Evolutionary conservation across 208 protist species (phyloP).

Genomic region (Novymonas esmeraldas): DNA sequence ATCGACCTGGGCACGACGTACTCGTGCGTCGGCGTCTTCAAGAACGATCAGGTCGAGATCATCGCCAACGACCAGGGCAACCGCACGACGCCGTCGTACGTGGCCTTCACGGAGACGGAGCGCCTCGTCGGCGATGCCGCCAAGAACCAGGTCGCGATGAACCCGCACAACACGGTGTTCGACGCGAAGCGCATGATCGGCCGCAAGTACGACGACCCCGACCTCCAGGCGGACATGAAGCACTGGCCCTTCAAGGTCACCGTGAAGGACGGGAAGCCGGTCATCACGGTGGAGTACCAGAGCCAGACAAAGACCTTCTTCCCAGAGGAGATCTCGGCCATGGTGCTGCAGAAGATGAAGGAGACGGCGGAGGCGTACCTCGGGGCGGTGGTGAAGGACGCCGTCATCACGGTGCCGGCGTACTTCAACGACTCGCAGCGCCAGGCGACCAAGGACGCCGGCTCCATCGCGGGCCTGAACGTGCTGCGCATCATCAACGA

Average conservation of each 20-base stretch:
- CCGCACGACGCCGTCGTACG: conserved; percentile 95
- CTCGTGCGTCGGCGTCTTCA: conserved; percentile 97
- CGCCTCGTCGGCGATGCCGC: conserved; percentile 90
- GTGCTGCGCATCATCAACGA: conserved; percentile 99
- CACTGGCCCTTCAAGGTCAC: conserved; percentile 91
- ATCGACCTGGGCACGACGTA: conserved; percentile 98
- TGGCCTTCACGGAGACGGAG: conserved; percentile 96
- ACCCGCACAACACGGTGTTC: conserved; percentile 92
- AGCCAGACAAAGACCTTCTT: conserved; percentile 75
- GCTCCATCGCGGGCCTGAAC: conserved; percentile 96
- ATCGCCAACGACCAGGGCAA: conserved; percentile 94
- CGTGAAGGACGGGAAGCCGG: conserved; percentile 86
- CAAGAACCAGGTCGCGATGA: conserved; percentile 92
- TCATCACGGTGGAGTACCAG: conserved; percentile 77
- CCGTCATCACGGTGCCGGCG: conserved; percentile 98
- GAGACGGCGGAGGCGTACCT: conserved; percentile 94
- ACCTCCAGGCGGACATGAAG: conserved; percentile 96
- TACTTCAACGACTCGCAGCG: conserved; percentile 99
- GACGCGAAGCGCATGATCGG: conserved; percentile 94
- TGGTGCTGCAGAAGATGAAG: conserved; percentile 95
- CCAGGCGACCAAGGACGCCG: conserved; percentile 99
- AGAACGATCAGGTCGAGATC: conserved; percentile 94
- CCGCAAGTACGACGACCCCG: conserved; percentile 90
- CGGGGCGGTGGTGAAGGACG: conserved; percentile 91
- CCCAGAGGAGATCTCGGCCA: conserved; percentile 86